Percentiles rank a stretch among this genome's conserved stretches.
Conservation (phyloP, 192 early-diverging fungal species). For the Rhizophagus prolifer region DNA sequence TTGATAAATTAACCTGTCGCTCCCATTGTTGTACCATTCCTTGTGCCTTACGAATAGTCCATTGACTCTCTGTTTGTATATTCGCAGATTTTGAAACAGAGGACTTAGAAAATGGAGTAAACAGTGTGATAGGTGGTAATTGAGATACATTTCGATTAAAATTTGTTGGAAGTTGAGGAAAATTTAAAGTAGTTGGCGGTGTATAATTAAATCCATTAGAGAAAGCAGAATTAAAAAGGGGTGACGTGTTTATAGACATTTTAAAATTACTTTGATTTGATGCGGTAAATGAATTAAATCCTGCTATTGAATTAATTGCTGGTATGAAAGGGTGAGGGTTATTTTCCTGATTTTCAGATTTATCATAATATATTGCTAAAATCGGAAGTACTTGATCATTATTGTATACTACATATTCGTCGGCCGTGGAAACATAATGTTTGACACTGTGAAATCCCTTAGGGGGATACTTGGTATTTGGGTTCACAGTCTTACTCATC, state of each 20-base stretch:
- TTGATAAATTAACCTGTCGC: not conserved
- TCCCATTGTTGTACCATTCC: constrained; percentile 13
- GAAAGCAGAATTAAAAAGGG: not conserved
- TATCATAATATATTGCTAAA: constrained; percentile 10
- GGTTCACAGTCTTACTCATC: not conserved
- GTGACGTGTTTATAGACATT: not conserved
- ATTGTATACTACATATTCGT: constrained; percentile 22
- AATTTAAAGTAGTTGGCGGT: not conserved
- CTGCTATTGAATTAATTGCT: not conserved
- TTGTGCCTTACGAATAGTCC: constrained; percentile 9
- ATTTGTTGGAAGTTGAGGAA: not conserved
- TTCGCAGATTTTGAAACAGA: not conserved
- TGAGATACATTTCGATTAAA: not conserved
- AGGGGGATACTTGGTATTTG: constrained; percentile 13
- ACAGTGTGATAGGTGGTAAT: not conserved
- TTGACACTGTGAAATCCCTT: constrained; percentile 13
- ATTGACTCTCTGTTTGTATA: not conserved
- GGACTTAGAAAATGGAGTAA: not conserved
- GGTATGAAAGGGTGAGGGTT: not conserved
- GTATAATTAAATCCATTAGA: not conserved
- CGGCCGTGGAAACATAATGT: constrained; percentile 18
- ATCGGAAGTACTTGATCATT: constrained; percentile 11
- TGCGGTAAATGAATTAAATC: not conserved
- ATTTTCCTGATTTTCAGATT: not conserved
- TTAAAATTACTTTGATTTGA: not conserved